These are phyloP conservation scores for Anastatica hierochuntica DNA, from an alignment of 345 rosid species.

Conservation along the genomic window DNA sequence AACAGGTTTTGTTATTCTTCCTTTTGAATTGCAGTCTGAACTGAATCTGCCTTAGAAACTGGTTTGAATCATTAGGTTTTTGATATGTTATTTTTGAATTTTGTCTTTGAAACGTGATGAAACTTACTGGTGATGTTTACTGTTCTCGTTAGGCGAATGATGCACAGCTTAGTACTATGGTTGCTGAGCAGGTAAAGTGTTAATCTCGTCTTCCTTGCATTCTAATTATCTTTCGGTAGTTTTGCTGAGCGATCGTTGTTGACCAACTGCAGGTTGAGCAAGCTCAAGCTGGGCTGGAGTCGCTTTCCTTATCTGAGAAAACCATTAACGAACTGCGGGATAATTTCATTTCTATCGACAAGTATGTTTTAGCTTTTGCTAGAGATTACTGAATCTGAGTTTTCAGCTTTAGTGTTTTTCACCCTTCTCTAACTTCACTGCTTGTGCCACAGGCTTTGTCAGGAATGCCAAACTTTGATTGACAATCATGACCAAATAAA, in stretches of 20 bases:
- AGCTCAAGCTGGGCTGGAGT: slow-evolving; percentile 73
- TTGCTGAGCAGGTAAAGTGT: slow-evolving; percentile 74
- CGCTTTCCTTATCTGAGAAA: slow-evolving; percentile 66
- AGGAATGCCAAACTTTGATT: slow-evolving; percentile 92
- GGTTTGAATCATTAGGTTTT: slow-evolving; percentile 2
- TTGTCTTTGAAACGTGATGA: neutral
- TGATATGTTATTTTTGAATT: neutral
- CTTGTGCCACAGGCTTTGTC: slow-evolving; percentile 58
- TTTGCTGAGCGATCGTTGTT: neutral
- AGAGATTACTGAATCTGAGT: neutral
- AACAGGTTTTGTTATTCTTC: slow-evolving; percentile 52
- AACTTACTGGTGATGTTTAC: neutral
- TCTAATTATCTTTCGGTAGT: neutral
- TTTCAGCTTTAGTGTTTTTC: neutral
- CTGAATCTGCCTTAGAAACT: too few relatives aligned
- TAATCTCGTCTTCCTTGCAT: neutral
- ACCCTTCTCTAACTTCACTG: slow-evolving; percentile 1
- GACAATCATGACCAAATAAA: slow-evolving; percentile 98
- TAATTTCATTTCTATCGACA: slow-evolving; percentile 75
- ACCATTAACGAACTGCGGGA: slow-evolving; percentile 60
- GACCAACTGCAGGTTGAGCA: slow-evolving; percentile 64
- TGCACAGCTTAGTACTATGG: slow-evolving; percentile 99
- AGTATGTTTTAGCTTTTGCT: slow-evolving; percentile 32
- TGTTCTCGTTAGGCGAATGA: slow-evolving; percentile 65
- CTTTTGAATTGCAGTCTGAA: too few relatives aligned